phyloP scores from a whole-genome alignment of 192 early-diverging fungal genomes.

The Coemansia sp. region DNA sequence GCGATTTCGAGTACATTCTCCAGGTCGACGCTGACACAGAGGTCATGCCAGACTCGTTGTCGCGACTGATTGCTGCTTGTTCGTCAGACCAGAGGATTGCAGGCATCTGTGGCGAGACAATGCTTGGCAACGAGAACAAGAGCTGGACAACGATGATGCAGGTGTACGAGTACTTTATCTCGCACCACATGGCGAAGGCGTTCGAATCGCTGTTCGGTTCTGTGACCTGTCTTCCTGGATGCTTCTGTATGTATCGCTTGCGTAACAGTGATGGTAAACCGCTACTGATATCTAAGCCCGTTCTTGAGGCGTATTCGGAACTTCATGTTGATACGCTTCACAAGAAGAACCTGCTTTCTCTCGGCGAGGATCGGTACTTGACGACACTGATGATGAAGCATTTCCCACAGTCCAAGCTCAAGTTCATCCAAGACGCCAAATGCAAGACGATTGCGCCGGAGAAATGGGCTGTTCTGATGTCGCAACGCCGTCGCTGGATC shows the following conservation, averaged over 20 bases:
- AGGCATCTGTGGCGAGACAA: too few species aligned
- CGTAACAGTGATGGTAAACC: slow-evolving; percentile 91
- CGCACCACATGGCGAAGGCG: slow-evolving; percentile 95
- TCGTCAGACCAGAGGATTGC: slow-evolving; percentile 89
- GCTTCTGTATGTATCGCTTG: slow-evolving; percentile 99
- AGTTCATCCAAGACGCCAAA: slow-evolving; percentile 92
- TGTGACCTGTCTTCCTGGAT: slow-evolving; percentile 96
- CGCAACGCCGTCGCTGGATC: too few species aligned
- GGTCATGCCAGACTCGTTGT: slow-evolving; percentile 89
- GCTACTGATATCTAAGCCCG: slow-evolving; percentile 78
- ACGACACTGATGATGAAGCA: slow-evolving; percentile 96
- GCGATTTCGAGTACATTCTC: slow-evolving; percentile 95
- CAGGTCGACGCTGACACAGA: slow-evolving; percentile 99
- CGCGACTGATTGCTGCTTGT: slow-evolving; percentile 92
- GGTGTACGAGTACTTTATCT: slow-evolving; percentile 99
- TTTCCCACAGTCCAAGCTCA: slow-evolving; percentile 93
- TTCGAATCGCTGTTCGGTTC: too few species aligned
- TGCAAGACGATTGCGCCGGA: slow-evolving; percentile 95
- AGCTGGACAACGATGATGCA: slow-evolving; percentile 99
- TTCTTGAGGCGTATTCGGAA: slow-evolving; percentile 91
- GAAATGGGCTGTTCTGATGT: slow-evolving; percentile 90
- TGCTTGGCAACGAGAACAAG: slow-evolving; percentile 89
- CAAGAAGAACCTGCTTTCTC: too few species aligned
- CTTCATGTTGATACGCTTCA: too few species aligned
- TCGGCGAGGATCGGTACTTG: too few species aligned